phyloP scores from a whole-genome alignment of 768 basidiomycete genomes.

The Hydnomerulius pinastri region DNA sequence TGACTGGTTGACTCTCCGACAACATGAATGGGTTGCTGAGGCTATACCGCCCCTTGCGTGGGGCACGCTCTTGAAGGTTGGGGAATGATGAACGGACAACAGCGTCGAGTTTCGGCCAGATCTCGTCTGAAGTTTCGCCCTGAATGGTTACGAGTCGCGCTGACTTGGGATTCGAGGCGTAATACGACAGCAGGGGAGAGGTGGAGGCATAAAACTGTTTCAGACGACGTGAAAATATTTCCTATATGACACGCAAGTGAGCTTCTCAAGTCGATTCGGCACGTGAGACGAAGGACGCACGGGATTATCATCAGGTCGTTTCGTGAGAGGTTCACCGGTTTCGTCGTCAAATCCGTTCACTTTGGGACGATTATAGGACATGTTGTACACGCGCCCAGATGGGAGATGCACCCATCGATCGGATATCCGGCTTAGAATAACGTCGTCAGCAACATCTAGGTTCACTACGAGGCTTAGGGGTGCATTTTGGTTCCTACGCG shows the following conservation, averaged over 20 bases:
- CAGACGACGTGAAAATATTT: constrained; percentile 76
- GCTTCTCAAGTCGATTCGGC: constrained; percentile 2
- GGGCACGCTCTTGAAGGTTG: constrained; percentile 50
- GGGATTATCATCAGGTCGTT: constrained; percentile 87
- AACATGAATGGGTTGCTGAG: constrained; percentile 55
- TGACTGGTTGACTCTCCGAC: constrained; percentile 16
- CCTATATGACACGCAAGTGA: constrained; percentile 43
- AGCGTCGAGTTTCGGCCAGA: constrained; percentile 81
- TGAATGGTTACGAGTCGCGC: constrained; percentile 57
- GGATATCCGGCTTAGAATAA: constrained; percentile 83
- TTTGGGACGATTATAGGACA: constrained; percentile 83
- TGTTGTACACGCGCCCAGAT: constrained; percentile 89
- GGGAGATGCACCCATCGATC: constrained; percentile 89
- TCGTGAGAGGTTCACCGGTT: constrained; percentile 86
- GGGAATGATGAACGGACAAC: constrained; percentile 62
- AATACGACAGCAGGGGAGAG: constrained; percentile 79
- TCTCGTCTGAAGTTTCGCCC: constrained; percentile 83
- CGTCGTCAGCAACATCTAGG: constrained; percentile 84
- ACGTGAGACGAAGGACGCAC: constrained; percentile 45
- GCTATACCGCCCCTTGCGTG: constrained; percentile 49
- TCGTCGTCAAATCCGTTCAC: constrained; percentile 79
- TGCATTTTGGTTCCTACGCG: constrained; percentile 53
- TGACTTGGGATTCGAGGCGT: constrained; percentile 42
- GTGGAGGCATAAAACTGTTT: constrained; percentile 78
- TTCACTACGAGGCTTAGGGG: constrained; percentile 83